Evolutionary conservation across 2,329 filamentous ascomycete genomes (phyloP).

Genomic region (Phymatotrichopsis omnivora): DNA sequence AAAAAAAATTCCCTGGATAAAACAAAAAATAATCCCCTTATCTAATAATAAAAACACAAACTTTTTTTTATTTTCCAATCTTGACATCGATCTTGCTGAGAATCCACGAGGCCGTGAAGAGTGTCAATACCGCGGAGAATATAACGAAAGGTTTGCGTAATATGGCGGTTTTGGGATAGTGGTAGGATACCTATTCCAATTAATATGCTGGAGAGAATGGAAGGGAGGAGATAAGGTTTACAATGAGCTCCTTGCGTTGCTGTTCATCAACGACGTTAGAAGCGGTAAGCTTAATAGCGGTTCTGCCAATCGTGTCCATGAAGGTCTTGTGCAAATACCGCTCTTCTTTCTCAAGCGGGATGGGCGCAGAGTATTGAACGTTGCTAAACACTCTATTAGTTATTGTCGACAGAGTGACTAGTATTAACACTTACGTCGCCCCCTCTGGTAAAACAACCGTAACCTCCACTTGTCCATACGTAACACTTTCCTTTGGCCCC

Average conservation of each 20-base stretch:
- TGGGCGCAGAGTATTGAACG: conserved; percentile 62
- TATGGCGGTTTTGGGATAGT: conserved; percentile 62
- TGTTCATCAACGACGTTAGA: conserved; percentile 85
- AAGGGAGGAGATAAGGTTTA: conserved; percentile 32
- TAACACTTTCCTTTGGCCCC: conserved; percentile 70
- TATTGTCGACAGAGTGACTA: background rate
- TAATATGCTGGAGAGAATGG: background rate
- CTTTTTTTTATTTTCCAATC: conserved; percentile 50
- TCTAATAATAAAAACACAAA: conserved; percentile 1
- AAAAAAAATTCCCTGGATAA: too few species aligned
- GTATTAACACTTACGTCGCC: conserved; percentile 54
- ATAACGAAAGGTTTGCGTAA: conserved; percentile 82
- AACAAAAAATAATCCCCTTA: too few species aligned
- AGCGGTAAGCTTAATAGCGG: conserved; percentile 67
- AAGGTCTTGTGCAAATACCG: conserved; percentile 69
- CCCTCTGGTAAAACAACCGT: conserved; percentile 86
- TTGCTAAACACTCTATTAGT: conserved; percentile 50
- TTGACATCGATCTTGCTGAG: conserved; percentile 71
- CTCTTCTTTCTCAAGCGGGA: conserved; percentile 57
- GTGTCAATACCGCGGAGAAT: conserved; percentile 58
- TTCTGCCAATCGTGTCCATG: conserved; percentile 86
- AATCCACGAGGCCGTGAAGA: conserved; percentile 66
- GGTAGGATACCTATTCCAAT: conserved; percentile 58
- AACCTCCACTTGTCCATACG: conserved; percentile 71
- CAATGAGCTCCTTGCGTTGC: conserved; percentile 69